These are phyloP conservation scores for Fusarium pseudocircinatum DNA, from an alignment of 2,329 filamentous ascomycete genomes.

Conservation along the genomic window DNA sequence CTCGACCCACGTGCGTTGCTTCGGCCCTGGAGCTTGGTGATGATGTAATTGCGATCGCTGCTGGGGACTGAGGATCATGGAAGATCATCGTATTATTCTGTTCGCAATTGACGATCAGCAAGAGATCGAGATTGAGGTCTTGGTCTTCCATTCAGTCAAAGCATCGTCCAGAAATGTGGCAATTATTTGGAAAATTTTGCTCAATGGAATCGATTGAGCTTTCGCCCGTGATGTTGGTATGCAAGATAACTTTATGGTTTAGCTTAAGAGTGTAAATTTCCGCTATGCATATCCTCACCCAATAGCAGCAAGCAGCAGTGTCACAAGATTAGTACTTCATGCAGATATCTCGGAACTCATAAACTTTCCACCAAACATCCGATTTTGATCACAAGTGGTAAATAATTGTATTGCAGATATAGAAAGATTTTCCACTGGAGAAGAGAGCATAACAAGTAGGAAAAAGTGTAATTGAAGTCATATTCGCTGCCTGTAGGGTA, in stretches of 20 bases:
- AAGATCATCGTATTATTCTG: not conserved
- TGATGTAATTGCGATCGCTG: not conserved
- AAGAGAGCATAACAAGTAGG: rapidly evolving
- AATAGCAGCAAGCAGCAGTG: rapidly evolving
- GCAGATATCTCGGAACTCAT: rapidly evolving
- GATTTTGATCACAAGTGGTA: rapidly evolving
- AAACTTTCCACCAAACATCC: rapidly evolving
- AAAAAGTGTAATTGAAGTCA: rapidly evolving
- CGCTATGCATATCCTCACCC: not conserved
- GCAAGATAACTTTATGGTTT: not conserved
- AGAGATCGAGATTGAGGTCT: no score
- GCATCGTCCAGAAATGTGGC: rapidly evolving
- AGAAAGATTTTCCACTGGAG: rapidly evolving
- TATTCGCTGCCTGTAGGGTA: not conserved
- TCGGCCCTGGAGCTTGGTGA: not conserved
- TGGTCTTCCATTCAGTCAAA: rapidly evolving
- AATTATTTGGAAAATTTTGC: rapidly evolving
- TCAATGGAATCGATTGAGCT: rapidly evolving
- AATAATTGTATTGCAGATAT: rapidly evolving
- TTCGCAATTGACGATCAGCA: not conserved
- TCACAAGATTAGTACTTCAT: rapidly evolving
- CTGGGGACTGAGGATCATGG: not conserved
- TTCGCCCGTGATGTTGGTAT: rapidly evolving
- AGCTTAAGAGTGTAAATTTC: not conserved
- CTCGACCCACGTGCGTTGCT: not conserved